phyloP scores from a whole-genome alignment of 306 rosid genomes.

The Trifolium fragiferum region DNA sequence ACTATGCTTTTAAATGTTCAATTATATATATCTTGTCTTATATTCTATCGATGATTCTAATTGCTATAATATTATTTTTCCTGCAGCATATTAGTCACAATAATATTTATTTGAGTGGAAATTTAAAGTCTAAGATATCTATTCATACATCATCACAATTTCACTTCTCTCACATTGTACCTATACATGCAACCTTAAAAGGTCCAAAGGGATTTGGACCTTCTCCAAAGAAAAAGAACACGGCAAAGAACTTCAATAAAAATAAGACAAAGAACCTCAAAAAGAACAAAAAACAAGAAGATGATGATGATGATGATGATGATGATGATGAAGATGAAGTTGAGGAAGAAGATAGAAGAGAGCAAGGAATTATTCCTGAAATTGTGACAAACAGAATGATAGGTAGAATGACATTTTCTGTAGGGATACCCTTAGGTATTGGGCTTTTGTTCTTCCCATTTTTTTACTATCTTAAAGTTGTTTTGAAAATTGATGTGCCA shows the following conservation, averaged over 20 bases:
- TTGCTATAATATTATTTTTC: background rate
- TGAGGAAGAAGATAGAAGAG: slow-evolving; percentile 38
- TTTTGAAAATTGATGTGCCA: slow-evolving; percentile 80
- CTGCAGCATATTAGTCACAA: slow-evolving; percentile 44
- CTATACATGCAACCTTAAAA: slow-evolving; percentile 58
- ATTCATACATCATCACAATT: slow-evolving; percentile 42
- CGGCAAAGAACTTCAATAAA: slow-evolving; percentile 42
- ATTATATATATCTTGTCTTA: slow-evolving; percentile 8
- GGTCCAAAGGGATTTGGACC: slow-evolving; percentile 80
- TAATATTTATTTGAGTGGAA: slow-evolving; percentile 9
- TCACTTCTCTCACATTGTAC: slow-evolving; percentile 41
- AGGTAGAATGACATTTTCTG: slow-evolving; percentile 73
- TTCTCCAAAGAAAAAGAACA: slow-evolving; percentile 58
- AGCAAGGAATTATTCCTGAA: slow-evolving; percentile 83
- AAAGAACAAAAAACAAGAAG: background rate
- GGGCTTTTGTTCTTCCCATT: slow-evolving; percentile 90
- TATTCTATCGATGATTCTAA: slow-evolving; percentile 4
- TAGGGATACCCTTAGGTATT: slow-evolving; percentile 70
- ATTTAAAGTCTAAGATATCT: slow-evolving; percentile 34
- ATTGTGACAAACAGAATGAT: slow-evolving; percentile 93
- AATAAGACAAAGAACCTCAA: slow-evolving; percentile 38
- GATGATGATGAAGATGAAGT: slow-evolving; percentile 41
- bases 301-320: slow-evolving; percentile 40
- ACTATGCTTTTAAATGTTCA: background rate
- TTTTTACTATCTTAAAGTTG: slow-evolving; percentile 84